These are phyloP conservation scores for Pyrus communis DNA, from an alignment of 306 rosid genomes.

Conservation along the genomic window DNA sequence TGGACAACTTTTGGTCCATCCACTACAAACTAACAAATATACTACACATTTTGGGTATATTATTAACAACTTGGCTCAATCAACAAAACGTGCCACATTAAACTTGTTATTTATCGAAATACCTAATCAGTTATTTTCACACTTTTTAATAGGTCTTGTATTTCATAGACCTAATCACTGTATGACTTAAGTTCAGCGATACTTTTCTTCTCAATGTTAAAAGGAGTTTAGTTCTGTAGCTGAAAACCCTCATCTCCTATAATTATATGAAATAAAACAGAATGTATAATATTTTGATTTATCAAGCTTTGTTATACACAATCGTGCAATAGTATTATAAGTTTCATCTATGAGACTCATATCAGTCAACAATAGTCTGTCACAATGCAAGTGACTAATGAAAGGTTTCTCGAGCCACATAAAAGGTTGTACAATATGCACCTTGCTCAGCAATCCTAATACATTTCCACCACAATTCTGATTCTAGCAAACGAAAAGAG, in stretches of 20 bases:
- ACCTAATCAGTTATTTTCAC: not conserved
- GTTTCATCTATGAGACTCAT: not conserved
- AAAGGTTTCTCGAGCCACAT: not conserved
- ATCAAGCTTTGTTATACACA: not conserved
- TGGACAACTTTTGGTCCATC: not conserved
- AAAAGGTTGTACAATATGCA: not conserved
- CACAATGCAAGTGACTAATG: not conserved
- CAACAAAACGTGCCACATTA: not conserved
- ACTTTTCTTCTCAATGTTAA: too few relatives aligned
- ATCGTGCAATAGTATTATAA: too few relatives aligned
- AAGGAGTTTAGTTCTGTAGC: too few relatives aligned
- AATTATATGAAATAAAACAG: too few relatives aligned
- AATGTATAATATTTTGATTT: too few relatives aligned
- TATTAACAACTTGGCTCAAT: not conserved
- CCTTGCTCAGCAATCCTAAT: not conserved
- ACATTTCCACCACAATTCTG: constrained; percentile 8
- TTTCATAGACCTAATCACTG: not conserved
- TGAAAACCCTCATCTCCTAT: too few relatives aligned
- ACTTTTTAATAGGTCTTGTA: not conserved
- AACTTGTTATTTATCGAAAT: not conserved
- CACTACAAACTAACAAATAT: not conserved
- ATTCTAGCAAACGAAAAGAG: not conserved
- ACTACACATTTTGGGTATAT: not conserved
- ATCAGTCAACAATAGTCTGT: not conserved
- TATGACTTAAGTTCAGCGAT: not conserved